Percentiles rank a stretch among this genome's conserved stretches.
phyloP scores from a whole-genome alignment of 139 green algal species.

The Tetradesmus lagerheimii region DNA sequence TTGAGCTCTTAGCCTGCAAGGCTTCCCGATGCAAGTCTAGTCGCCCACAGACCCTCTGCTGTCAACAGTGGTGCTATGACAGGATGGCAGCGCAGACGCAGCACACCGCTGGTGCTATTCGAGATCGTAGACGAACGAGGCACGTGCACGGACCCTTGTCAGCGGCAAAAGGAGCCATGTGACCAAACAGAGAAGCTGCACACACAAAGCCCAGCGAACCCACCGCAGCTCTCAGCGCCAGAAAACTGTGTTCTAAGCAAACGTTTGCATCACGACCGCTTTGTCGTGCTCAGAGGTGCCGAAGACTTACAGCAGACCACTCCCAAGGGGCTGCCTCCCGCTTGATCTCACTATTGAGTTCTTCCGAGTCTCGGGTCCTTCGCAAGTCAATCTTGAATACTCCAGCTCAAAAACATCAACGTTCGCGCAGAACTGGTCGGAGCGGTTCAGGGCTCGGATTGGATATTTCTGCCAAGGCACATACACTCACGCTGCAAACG shows the following conservation, averaged over 20 bases:
- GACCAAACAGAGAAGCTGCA: background rate
- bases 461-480: background rate
- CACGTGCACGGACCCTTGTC: background rate
- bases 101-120: too few relatives aligned
- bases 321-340: background rate
- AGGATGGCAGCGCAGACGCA: background rate
- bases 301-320: background rate
- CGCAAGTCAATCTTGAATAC: too few relatives aligned
- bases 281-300: background rate
- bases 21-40: background rate
- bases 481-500: too few relatives aligned
- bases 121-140: background rate
- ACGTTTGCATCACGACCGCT: background rate
- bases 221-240: background rate
- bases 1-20: background rate
- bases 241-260: background rate
- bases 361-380: background rate
- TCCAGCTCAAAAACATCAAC: too few relatives aligned
- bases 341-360: background rate
- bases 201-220: background rate
- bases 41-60: background rate
- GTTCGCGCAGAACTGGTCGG: too few relatives aligned
- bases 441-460: background rate
- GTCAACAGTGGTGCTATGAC: too few relatives aligned
- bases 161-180: background rate